Base-by-base conservation (phyloP, 805 yeast genomes). In the Kodamaea hsintzibuensis region DNA sequence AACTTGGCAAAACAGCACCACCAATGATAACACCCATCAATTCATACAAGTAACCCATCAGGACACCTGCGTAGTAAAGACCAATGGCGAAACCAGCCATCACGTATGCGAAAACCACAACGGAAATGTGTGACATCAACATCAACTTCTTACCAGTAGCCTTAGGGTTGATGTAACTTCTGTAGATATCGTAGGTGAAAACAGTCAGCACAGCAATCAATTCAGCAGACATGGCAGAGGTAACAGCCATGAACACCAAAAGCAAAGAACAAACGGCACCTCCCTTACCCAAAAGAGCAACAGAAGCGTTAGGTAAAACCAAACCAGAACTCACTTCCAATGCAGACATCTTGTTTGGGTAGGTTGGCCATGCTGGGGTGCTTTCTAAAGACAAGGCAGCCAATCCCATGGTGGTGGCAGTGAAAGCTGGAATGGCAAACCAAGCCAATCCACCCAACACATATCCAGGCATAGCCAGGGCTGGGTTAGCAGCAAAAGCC, bases 141-240 rank as follows among this genome's bases (percentile, higher is more conserved):
- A 91, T 89, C 61, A 91, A 78, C 63, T 76, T 79, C 66, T 84
- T 88, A 60, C 96, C 95, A 7, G 81, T 68, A 3, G 97, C 97
- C 22, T 76, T 74, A 47, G 96, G 96, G 64, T 89, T 83, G 63
- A 91, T 73, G 71, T 91, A 91, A 22, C 84, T 81, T 72, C 89
- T 83, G 82, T 87, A 91, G 57, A 91, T 78, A 72, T 91, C 97
- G 62, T 89, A 91, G 44, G 96, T 88, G 76, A 84, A 82, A 56
- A 91, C 83, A 1, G 96, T 86, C 2, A 96, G 88, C 16, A 89
- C 92, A 1, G 97, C 88, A 65, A 91, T 89, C 63, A 91, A 81
- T 70, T 91, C 97, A 39, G 97, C 93, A 33, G 96, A 88, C 81
- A 89, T 83, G 22, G 97, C 96, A 47, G 96, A 88, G 0, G 97